Percentiles rank a stretch among this genome's conserved stretches.
Evolutionary conservation across 1,284 basidiomycete genomes (phyloP).

Genomic region (Apiotrichum sp.): DNA sequence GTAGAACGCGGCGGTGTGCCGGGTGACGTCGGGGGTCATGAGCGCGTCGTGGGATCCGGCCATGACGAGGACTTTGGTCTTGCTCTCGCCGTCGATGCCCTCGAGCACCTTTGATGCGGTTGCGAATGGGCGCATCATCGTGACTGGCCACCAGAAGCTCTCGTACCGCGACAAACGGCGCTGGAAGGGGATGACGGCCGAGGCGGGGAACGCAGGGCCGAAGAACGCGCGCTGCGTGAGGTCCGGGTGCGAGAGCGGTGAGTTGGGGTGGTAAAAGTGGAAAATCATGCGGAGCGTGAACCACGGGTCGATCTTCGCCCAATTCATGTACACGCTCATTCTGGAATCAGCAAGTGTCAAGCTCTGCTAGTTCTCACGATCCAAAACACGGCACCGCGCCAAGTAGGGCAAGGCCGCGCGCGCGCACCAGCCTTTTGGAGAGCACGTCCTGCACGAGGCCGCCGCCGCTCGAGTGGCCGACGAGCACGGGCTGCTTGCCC

Average conservation of each 20-base stretch:
- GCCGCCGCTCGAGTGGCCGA: constrained; percentile 11
- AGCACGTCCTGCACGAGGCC: constrained; percentile 7
- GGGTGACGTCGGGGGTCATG: constrained; percentile 10
- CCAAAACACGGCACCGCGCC: constrained; percentile 8
- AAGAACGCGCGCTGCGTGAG: constrained; percentile 11
- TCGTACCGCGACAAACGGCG: constrained; percentile 4
- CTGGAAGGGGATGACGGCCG: constrained; percentile 6
- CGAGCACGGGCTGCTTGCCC: constrained; percentile 1
- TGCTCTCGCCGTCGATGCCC: not conserved
- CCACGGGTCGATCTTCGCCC: constrained; percentile 9
- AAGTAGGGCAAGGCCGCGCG: constrained; percentile 1
- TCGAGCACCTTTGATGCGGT: not conserved
- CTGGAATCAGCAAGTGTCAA: not conserved
- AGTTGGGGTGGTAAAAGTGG: constrained; percentile 8
- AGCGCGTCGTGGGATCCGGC: constrained; percentile 8
- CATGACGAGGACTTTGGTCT: constrained; percentile 4
- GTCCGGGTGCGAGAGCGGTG: constrained; percentile 5
- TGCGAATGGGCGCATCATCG: constrained; percentile 8
- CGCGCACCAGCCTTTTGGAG: not conserved
- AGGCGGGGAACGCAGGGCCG: not conserved
- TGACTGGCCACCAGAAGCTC: constrained; percentile 8
- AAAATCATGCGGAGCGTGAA: constrained; percentile 7
- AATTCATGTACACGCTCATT: constrained; percentile 6
- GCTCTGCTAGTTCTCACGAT: not conserved
- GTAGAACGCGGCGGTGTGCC: constrained; percentile 8